Percentiles rank a stretch among this genome's conserved stretches.
Conservation (phyloP, 2,329 filamentous ascomycete species). For the Colletotrichum sp. region DNA sequence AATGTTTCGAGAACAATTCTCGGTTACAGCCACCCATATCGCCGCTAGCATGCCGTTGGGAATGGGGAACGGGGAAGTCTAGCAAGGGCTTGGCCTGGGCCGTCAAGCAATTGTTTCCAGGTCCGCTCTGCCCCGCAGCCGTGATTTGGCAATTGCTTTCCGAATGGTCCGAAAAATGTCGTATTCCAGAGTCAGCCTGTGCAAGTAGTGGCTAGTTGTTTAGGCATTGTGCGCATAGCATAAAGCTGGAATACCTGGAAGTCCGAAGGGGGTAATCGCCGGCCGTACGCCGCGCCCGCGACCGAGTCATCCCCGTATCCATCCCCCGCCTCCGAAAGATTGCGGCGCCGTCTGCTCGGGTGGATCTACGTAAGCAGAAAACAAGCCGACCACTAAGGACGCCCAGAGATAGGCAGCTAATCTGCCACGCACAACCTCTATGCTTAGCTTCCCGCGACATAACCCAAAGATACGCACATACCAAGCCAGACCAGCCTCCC, state of each 20-base stretch:
- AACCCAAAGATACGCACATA: background rate
- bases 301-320: background rate
- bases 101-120: background rate
- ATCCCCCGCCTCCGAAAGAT: background rate
- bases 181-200: background rate
- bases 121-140: background rate
- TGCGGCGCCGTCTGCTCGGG: background rate
- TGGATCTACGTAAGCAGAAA: slow-evolving; percentile 1
- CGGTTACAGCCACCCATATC: background rate
- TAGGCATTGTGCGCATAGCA: background rate
- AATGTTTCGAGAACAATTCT: slow-evolving; percentile 15
- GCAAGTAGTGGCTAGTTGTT: background rate
- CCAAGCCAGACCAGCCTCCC: background rate
- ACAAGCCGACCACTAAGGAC: background rate
- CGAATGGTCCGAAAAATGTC: background rate
- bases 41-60: background rate
- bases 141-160: background rate
- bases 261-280: background rate
- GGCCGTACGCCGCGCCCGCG: background rate
- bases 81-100: background rate
- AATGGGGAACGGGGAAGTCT: background rate
- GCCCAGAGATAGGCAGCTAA: background rate
- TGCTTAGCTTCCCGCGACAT: background rate
- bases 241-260: background rate
- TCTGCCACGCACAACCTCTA: background rate